Conservation (phyloP, 2,329 filamentous ascomycete species). For the Trichoderma sp. region DNA sequence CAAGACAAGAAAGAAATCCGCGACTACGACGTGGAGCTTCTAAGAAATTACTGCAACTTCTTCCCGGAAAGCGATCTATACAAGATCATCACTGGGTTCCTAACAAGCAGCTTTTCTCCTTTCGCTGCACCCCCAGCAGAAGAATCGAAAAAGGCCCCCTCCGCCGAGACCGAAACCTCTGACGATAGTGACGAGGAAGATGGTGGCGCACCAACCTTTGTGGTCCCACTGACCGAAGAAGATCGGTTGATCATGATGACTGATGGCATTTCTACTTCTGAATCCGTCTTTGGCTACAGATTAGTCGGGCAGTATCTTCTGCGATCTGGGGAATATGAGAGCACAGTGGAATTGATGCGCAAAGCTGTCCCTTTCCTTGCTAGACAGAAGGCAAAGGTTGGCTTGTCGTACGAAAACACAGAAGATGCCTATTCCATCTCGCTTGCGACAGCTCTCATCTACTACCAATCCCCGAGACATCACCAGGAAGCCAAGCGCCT, state of each 20-base stretch:
- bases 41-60: conserved; percentile 77
- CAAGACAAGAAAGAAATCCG: conserved; percentile 72
- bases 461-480: conserved; percentile 85
- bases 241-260: conserved; percentile 81
- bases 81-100: conserved; percentile 78
- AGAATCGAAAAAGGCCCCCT: conserved; percentile 22
- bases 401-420: conserved; percentile 68
- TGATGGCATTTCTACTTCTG: conserved; percentile 65
- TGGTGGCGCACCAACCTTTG: conserved; percentile 53
- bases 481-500: conserved; percentile 85
- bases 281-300: conserved; percentile 80
- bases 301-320: conserved; percentile 83
- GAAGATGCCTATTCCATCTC: conserved; percentile 73
- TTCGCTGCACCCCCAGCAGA: conserved; percentile 56
- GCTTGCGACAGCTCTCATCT: conserved; percentile 84
- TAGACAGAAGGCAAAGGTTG: conserved; percentile 65
- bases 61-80: conserved; percentile 84
- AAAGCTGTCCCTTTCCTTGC: conserved; percentile 66
- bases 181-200: conserved; percentile 62
- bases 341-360: conserved; percentile 74
- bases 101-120: conserved; percentile 81
- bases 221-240: conserved; percentile 67
- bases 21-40: conserved; percentile 75
- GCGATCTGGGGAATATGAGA: conserved; percentile 81
- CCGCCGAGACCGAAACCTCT: conserved; percentile 39